Conservation (phyloP, 768 basidiomycete species). For the Rhizopogon sp. region DNA sequence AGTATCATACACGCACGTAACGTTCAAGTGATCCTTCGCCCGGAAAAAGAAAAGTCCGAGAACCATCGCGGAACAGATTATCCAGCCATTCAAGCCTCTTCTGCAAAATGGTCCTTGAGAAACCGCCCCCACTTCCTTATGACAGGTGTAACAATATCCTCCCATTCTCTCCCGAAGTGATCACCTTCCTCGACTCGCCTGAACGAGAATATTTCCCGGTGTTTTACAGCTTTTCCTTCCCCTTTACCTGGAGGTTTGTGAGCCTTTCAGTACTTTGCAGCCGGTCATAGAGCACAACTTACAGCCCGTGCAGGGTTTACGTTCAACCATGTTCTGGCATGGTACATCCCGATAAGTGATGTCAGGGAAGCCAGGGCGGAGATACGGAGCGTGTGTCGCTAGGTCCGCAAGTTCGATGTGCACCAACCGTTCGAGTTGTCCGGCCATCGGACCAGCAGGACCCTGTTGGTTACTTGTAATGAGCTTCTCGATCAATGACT, state of each 20-base stretch:
- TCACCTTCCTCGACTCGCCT: conserved; percentile 44
- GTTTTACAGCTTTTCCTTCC: conserved; percentile 23
- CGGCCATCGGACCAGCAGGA: conserved; percentile 56
- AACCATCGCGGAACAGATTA: background rate
- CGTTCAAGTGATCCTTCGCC: no score
- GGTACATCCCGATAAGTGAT: conserved; percentile 25
- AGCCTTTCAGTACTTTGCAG: background rate
- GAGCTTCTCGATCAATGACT: conserved; percentile 42
- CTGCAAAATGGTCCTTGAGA: conserved; percentile 28
- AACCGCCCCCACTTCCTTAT: conserved; percentile 77
- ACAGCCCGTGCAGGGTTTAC: conserved; percentile 40
- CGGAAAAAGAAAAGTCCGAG: background rate
- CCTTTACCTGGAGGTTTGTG: conserved; percentile 36
- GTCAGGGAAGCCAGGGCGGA: conserved; percentile 44
- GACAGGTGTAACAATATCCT: conserved; percentile 65
- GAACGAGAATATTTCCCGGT: conserved; percentile 81
- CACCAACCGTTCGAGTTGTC: conserved; percentile 72
- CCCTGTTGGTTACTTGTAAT: conserved; percentile 61
- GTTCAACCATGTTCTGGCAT: conserved; percentile 7
- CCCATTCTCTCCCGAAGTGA: conserved; percentile 68
- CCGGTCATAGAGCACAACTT: conserved; percentile 31
- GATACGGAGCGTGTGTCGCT: conserved; percentile 50
- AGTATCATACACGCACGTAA: no score
- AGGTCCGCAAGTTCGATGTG: conserved; percentile 79
- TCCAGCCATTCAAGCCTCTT: conserved; percentile 10